A percentile compares a stretch with the other conserved stretches of the same genome.
Evolutionary conservation across 2,329 filamentous ascomycete species (phyloP).

Genomic region (Colletotrichum ledebouriae): DNA sequence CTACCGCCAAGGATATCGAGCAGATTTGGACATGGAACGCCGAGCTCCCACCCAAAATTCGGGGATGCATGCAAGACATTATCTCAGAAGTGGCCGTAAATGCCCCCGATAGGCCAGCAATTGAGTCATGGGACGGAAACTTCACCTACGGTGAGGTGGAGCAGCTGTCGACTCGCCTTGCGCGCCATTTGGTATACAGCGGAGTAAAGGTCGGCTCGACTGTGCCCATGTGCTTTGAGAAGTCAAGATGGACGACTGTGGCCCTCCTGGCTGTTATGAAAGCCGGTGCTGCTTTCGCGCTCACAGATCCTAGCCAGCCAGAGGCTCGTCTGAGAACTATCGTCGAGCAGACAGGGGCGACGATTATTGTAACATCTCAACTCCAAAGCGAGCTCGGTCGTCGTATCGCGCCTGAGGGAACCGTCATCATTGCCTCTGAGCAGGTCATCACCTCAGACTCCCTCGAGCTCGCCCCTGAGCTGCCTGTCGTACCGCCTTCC

Average conservation of each 20-base stretch:
- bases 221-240: slow-evolving; percentile 66
- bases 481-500: slow-evolving; percentile 57
- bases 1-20: slow-evolving; percentile 54
- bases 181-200: slow-evolving; percentile 53
- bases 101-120: slow-evolving; percentile 56
- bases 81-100: slow-evolving; percentile 55
- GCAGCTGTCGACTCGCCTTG: slow-evolving; percentile 56
- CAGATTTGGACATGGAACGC: slow-evolving; percentile 63
- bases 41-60: slow-evolving; percentile 55
- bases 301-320: slow-evolving; percentile 62
- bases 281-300: slow-evolving; percentile 61
- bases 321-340: slow-evolving; percentile 60
- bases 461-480: slow-evolving; percentile 36
- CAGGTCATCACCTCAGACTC: slow-evolving; percentile 24
- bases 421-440: slow-evolving; percentile 52
- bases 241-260: slow-evolving; percentile 61
- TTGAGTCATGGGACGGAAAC: slow-evolving; percentile 65
- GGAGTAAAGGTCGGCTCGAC: slow-evolving; percentile 56
- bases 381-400: slow-evolving; percentile 54
- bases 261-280: slow-evolving; percentile 63
- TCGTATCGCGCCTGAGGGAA: slow-evolving; percentile 53
- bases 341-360: slow-evolving; percentile 57
- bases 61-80: slow-evolving; percentile 62
- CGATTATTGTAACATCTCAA: slow-evolving; percentile 56
- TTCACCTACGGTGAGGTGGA: slow-evolving; percentile 63